Evolutionary conservation across 2,329 filamentous ascomycete genomes (phyloP), one percentile per base, ranked within the genome.

Genomic region (Aspergillus pseudoviridinutans): DNA sequence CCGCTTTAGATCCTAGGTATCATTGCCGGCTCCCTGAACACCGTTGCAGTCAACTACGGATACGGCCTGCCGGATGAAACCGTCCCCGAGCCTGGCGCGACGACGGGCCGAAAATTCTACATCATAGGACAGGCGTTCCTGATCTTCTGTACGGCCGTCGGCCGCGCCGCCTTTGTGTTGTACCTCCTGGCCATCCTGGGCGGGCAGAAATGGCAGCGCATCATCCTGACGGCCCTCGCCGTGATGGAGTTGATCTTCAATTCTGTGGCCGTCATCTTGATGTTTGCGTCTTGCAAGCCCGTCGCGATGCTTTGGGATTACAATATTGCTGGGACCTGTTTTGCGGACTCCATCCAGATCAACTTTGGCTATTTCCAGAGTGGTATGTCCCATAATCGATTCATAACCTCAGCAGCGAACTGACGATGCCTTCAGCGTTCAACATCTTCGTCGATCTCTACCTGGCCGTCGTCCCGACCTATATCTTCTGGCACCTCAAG

Each of bases 401-500:
- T 29, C 28, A 3, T 29, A 10, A 3, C 9, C 1, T 29, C 28
- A 29, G 9, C 9, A 4, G 28, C 4, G 9, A 32, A 32, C 29
- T 32, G 29, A 32, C 41, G 41, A 44, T n/a, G n/a, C 41, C n/a
- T 4, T 17, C 17, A 44, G 42, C 5, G 4, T 46, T 46, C 42
- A 46, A 46, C 20, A 12, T 20, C 42, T 47, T 50, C n/a, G n/a
- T 25, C 28, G 22, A 12, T 7, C 63, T 73, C 9, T 70, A 67
- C n/a, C 63, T 72, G n/a, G 66, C 68, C 0, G 51, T 66, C 0
- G 70, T 71, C 29, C 66, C 68, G 1, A 66, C 66, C 3, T 65
- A 54, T 22, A 63, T 72, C 22, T 68, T 73, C 49, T 73, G 72
- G 72, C 69, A 63, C 41, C 57, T 75, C 29, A 71, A 73, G 12